Conservation (phyloP, 345 rosid genomes). For the Eutrema heterophyllum region DNA sequence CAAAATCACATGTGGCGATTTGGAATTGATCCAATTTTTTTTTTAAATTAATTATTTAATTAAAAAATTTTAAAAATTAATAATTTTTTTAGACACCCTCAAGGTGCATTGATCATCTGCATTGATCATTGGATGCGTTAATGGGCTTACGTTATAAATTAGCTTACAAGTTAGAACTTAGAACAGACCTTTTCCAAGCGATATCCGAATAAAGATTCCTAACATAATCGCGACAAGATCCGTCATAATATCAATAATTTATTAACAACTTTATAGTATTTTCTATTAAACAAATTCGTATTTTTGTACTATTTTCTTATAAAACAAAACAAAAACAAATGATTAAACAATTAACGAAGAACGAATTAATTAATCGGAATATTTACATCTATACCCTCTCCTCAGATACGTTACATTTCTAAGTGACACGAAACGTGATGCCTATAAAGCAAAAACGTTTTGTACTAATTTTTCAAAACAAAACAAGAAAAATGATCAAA, state of each 20-base stretch:
- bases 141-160: neutral
- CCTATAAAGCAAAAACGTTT: neutral
- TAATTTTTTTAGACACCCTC: too few relatives aligned
- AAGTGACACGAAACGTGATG: neutral
- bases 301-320: too few relatives aligned
- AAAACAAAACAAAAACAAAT: too few relatives aligned
- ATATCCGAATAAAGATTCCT: constrained; percentile 24
- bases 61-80: too few relatives aligned
- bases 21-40: too few relatives aligned
- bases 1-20: too few relatives aligned
- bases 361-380: too few relatives aligned
- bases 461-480: neutral
- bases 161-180: neutral
- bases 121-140: neutral
- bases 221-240: constrained; percentile 16
- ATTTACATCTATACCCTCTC: too few relatives aligned
- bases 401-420: neutral
- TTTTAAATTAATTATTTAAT: too few relatives aligned
- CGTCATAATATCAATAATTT: neutral
- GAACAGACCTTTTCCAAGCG: neutral
- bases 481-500: neutral
- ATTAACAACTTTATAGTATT: neutral
- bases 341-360: too few relatives aligned
- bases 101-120: too few relatives aligned
- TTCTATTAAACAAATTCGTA: neutral